phyloP scores from a whole-genome alignment of 352 stramenopile genomes.

The Hyaloperonospora brassicae region DNA sequence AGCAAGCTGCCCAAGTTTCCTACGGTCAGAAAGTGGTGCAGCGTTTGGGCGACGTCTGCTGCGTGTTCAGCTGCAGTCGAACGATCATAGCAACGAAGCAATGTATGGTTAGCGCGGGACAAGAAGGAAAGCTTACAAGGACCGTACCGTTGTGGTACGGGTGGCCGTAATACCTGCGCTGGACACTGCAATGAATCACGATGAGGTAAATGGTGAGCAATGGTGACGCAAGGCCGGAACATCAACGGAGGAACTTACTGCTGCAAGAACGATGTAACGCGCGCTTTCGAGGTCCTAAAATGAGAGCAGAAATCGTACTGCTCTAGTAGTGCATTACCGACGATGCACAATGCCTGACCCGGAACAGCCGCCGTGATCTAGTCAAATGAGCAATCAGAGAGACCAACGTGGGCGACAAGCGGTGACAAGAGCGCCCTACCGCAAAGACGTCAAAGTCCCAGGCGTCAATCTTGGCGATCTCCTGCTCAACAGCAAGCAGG shows the following conservation, averaged over 20 bases:
- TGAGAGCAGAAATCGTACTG: conserved; percentile 56
- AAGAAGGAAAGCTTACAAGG: conserved; percentile 2
- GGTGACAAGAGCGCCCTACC: conserved; percentile 18
- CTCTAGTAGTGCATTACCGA: conserved; percentile 71
- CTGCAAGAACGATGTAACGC: conserved; percentile 47
- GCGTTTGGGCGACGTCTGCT: conserved; percentile 69
- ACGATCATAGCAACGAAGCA: conserved; percentile 4
- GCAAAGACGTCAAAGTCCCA: conserved; percentile 73
- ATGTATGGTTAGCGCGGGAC: conserved; percentile 5
- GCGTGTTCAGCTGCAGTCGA: conserved; percentile 55
- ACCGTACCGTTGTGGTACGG: conserved; percentile 81
- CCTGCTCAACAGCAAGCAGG: conserved; percentile 41
- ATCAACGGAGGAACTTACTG: conserved; percentile 34
- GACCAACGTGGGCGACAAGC: neutral
- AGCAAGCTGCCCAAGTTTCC: conserved; percentile 49
- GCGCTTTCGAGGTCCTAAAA: conserved; percentile 48
- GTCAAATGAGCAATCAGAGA: conserved; percentile 2
- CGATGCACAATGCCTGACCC: conserved; percentile 50
- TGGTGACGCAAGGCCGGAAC: neutral
- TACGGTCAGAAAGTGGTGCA: conserved; percentile 60
- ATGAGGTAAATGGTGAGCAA: conserved; percentile 3
- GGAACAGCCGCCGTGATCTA: conserved; percentile 46
- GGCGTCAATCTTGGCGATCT: conserved; percentile 43
- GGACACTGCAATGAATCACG: conserved; percentile 26
- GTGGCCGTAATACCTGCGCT: conserved; percentile 55